Conservation (phyloP, 2,329 filamentous ascomycete species). For the Incumbomyces delicatus region DNA sequence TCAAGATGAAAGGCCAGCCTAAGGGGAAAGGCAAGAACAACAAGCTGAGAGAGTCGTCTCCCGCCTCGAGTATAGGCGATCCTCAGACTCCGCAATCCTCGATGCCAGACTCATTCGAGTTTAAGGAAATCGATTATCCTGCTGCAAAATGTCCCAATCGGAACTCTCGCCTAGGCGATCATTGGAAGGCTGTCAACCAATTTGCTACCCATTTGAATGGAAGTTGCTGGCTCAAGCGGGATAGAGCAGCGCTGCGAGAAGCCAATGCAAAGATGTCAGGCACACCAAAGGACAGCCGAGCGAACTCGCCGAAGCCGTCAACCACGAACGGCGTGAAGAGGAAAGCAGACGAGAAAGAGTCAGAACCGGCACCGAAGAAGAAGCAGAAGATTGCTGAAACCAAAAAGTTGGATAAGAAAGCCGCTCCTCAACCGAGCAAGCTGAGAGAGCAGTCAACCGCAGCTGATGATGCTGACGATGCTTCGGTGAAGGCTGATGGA, state of each 20-base stretch:
- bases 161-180: slow-evolving; percentile 20
- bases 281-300: slow-evolving; percentile 19
- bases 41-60: slow-evolving; percentile 33
- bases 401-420: slow-evolving; percentile 15
- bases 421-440: slow-evolving; percentile 15
- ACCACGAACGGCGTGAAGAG: slow-evolving; percentile 17
- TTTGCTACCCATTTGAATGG: slow-evolving; percentile 21
- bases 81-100: slow-evolving; percentile 20
- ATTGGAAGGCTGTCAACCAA: slow-evolving; percentile 23
- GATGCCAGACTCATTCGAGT: slow-evolving; percentile 20
- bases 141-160: slow-evolving; percentile 22
- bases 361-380: slow-evolving; percentile 14
- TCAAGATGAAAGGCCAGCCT: slow-evolving; percentile 20
- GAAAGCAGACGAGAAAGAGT: slow-evolving; percentile 18
- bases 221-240: slow-evolving; percentile 20
- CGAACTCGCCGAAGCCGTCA: slow-evolving; percentile 19
- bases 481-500: slow-evolving; percentile 16
- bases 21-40: slow-evolving; percentile 40
- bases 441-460: slow-evolving; percentile 16
- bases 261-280: slow-evolving; percentile 21
- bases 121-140: slow-evolving; percentile 21
- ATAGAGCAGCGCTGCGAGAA: slow-evolving; percentile 18
- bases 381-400: slow-evolving; percentile 16
- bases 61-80: slow-evolving; percentile 24
- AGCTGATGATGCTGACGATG: slow-evolving; percentile 13